Conservation (phyloP, 164 flowering plant species). For the Macadamia tetraphylla region DNA sequence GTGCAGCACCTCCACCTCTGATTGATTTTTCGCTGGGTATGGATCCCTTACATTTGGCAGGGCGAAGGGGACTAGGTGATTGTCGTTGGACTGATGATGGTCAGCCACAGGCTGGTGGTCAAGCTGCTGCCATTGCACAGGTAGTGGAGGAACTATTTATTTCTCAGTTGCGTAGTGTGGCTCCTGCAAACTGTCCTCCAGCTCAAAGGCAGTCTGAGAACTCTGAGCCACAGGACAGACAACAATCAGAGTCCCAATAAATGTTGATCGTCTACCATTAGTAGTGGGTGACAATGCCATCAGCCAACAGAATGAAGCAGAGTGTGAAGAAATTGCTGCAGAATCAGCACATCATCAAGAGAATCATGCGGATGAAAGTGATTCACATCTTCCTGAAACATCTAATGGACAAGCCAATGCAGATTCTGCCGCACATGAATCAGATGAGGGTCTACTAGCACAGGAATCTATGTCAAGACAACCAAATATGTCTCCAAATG, state of each 20-base stretch:
- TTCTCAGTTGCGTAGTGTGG: slow-evolving; percentile 42
- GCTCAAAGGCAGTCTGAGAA: slow-evolving; percentile 38
- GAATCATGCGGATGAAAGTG: slow-evolving; percentile 28
- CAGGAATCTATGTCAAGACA: slow-evolving; percentile 31
- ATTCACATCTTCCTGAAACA: slow-evolving; percentile 8
- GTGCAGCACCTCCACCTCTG: slow-evolving; percentile 63
- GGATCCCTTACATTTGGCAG: slow-evolving; percentile 59
- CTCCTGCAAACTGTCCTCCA: slow-evolving; percentile 30
- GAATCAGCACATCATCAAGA: slow-evolving; percentile 21
- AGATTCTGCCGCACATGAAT: slow-evolving; percentile 25
- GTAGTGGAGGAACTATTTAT: slow-evolving; percentile 79
- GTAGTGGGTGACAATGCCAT: slow-evolving; percentile 26
- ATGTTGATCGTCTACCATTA: slow-evolving; percentile 26
- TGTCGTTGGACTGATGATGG: slow-evolving; percentile 98
- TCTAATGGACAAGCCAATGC: slow-evolving; percentile 24
- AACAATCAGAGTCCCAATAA: slow-evolving; percentile 27
- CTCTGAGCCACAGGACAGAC: slow-evolving; percentile 34
- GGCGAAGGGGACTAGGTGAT: slow-evolving; percentile 78
- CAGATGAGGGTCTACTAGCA: slow-evolving; percentile 20
- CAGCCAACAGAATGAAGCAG: slow-evolving; percentile 36
- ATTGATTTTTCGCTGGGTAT: slow-evolving; percentile 77
- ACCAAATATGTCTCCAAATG: slow-evolving; percentile 26
- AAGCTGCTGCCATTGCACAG: slow-evolving; percentile 75
- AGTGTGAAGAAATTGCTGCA: slow-evolving; percentile 22
- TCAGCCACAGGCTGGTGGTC: slow-evolving; percentile 78